Base-by-base conservation (phyloP, 768 basidiomycete genomes). In the Jaapia argillacea region DNA sequence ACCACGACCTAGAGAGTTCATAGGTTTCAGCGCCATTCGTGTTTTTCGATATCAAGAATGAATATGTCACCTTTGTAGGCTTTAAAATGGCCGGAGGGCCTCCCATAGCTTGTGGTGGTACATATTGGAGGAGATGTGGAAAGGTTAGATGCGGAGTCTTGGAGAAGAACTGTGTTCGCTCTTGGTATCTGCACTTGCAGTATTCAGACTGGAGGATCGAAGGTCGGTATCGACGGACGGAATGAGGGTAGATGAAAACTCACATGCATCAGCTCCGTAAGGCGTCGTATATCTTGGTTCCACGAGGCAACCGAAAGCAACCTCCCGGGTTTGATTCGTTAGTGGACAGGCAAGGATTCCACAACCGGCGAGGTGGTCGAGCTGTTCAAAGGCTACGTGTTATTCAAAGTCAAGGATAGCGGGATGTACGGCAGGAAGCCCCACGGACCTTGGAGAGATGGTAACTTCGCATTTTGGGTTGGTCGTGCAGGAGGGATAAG, bases 51-150 rank as follows among this genome's bases (percentile, higher is more conserved):
- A 45, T 93, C 85, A 45, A 98, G 79, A 36, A 72, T 61, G 68
- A 98, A 99, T 94, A 99, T 99, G 65, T 90, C 92, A 42, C 97
- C 93, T 60, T 85, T 81, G 70, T 97, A 99, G 60, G 98, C 93
- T 55, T 89, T 78, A 93, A 86, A 96, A 60, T 97, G 96, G 2
- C 94, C 96, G 0, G 94, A 97, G 1, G 87, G 16, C 91, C 66
- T 98, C 84, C 96, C 96, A 99, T 13, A 99, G 75, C 60, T 97
- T 94, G 47, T 78, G 74, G 72, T 94, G 79, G 75, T 77, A 97
- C 78, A 98, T 93, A 64, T 97, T 98, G 6, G 96, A 96, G 4
- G 94, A 89, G 52, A 96, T 96, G 50, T 98, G 96, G 88, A 48
- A 23, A n/a, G 24, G 18, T 25, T 36, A 45, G 40, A 47, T 21